Base-by-base conservation (phyloP, 192 early-diverging fungal species). In the Entomortierella chlamydospora region DNA sequence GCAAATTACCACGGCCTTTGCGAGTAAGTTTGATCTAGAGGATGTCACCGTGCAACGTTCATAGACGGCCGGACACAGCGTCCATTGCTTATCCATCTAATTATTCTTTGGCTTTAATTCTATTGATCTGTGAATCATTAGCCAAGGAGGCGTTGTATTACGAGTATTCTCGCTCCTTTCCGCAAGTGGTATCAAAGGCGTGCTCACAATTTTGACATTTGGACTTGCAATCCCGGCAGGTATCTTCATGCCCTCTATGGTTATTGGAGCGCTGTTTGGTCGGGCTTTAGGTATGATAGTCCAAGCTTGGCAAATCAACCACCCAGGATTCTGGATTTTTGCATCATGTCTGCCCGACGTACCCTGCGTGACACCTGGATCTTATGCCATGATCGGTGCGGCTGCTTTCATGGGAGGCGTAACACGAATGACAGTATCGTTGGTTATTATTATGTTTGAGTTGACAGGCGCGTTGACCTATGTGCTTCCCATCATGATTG, bases 361-460 rank as follows among this genome's bases (percentile, higher is more conserved):
- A 10, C 93, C 94, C 17, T 94, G 92, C 64, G 87, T 95, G n/a
- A 95, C 93, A 0, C 92, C 93, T 9, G 95, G 93, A 33, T 90
- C 92, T 22, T 91, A 93, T 77, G 97, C 94, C 4, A 86, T 94
- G 64, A 87, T 96, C 1, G 95, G 93, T 8, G 96, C 96, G 58
- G 96, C 96, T 5, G 83, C 91, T 26, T 92, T 85, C 52, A 88
- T 97, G 59, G 86, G 92, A 43, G 88, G 95, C 23, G 91, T 95
- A 7, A 97, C 95, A n/a, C 89, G 96, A 8, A 95, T 97, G 88
- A 97, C 93, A 3, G 94, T 96, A 1, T 93, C 95, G 2, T 76
- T 95, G 0, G 93, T 97, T 5, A 97, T 99, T n/a, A 94, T 99
- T 37, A 98, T 99, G 97, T 99, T 99, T 83, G 98, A 99, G 82